Evolutionary conservation across 345 rosid genomes (phyloP), one percentile per base, ranked within the genome.

Genomic region (Nasturtium officinale): DNA sequence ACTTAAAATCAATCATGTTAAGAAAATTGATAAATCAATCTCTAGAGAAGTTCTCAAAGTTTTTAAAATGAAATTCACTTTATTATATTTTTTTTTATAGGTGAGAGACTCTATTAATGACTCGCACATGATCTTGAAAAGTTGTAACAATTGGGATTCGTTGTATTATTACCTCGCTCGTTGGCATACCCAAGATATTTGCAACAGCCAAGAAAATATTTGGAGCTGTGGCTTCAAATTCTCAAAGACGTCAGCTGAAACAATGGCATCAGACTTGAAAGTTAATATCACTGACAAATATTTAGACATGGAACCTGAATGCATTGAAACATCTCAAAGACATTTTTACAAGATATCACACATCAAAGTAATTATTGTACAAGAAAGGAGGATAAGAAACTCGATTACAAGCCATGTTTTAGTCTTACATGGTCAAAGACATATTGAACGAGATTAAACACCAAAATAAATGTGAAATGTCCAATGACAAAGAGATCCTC

Each of bases 151-250:
- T n/a, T n/a, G n/a, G n/a, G n/a, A n/a, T n/a, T n/a, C n/a, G n/a
- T 23, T 23, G 25, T 23, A 23, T 23, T 23, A 23, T 23, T 78
- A 91, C 98, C 98, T 94, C 92, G 26, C 77, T 82, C 9, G 86
- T 67, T 0, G 97, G 88, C 72, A 89, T 96, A 73, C 83, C 74
- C 78, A 94, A 86, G 76, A 89, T 87, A 80, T 79, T 89, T 78
- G 97, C 86, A 75, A 96, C 98, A 69, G 97, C 76, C 79, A 94
- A 83, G 87, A 94, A 94, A 75, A 89, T 94, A 85, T 94, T 96
- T 16, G 98, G 97, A 81, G 96, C 88, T 71, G 97, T 71, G 97
- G 98, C 79, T 94, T 94, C 80, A 94, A 74, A 82, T 89, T 91
- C 83, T 94, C 97, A 59, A 23, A 23, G 25, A 2, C 25, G 2